Percentiles rank a stretch among this genome's conserved stretches.
Evolutionary conservation across 2,329 filamentous ascomycete genomes (phyloP).

Genomic region (Sclerotinia sclerotiorum): DNA sequence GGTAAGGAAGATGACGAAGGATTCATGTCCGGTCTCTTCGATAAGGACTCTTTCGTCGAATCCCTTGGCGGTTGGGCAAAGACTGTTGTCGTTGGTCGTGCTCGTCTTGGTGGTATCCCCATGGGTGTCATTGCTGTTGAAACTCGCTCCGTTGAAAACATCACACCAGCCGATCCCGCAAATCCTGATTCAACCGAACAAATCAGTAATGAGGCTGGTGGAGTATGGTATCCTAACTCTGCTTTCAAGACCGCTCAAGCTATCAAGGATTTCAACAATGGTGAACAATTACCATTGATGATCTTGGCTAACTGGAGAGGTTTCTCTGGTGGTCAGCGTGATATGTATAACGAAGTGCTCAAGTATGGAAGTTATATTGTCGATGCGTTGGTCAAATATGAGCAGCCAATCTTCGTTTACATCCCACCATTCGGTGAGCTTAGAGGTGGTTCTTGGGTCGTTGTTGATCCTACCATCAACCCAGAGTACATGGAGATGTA

Average conservation of each 20-base stretch:
- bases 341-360: slow-evolving; percentile 99
- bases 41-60: slow-evolving; percentile 95
- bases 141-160: slow-evolving; percentile 93
- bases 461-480: slow-evolving; percentile 98
- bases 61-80: slow-evolving; percentile 95
- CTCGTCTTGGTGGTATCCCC: slow-evolving; percentile 93
- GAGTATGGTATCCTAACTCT: slow-evolving; percentile 99
- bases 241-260: slow-evolving; percentile 99
- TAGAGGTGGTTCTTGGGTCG: slow-evolving; percentile 98
- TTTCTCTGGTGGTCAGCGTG: slow-evolving; percentile 98
- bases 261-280: slow-evolving; percentile 98
- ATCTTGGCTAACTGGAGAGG: slow-evolving; percentile 99
- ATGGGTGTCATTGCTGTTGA: slow-evolving; percentile 98
- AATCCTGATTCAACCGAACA: slow-evolving; percentile 99
- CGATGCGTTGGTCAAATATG: slow-evolving; percentile 94
- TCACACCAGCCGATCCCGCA: slow-evolving; percentile 92
- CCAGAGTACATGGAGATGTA: slow-evolving; percentile 99
- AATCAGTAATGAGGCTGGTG: slow-evolving; percentile 90
- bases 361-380: slow-evolving; percentile 99
- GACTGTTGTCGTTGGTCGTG: slow-evolving; percentile 94
- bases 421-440: slow-evolving; percentile 96
- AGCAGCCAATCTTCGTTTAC: slow-evolving; percentile 98
- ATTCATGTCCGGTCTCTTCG: slow-evolving; percentile 90
- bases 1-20: slow-evolving; percentile 78
- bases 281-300: slow-evolving; percentile 97